Evolutionary conservation across 371 early-diverging fungal genomes (phyloP).

Genomic region (Mortierella sp.): DNA sequence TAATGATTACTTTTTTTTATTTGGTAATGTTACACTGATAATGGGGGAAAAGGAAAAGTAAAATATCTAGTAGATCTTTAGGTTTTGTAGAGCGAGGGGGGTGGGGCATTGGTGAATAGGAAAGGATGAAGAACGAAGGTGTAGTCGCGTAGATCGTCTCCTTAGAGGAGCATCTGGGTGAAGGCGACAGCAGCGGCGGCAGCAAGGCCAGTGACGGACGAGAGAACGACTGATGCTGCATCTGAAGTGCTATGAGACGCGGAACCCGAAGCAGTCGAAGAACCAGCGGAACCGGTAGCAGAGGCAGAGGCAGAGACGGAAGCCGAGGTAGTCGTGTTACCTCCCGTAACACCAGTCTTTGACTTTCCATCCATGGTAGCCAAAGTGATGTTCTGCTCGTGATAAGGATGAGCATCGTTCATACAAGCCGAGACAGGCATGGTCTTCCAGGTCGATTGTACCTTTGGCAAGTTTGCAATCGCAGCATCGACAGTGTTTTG

Average conservation of each 20-base stretch:
- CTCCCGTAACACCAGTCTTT: constrained; percentile 21
- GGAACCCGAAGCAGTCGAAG: not conserved
- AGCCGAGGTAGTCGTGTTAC: not conserved
- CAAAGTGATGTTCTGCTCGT: constrained; percentile 56
- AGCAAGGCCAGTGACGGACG: not conserved
- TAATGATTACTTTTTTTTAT: not conserved
- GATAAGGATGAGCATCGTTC: constrained; percentile 66
- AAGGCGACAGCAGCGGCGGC: constrained; percentile 13
- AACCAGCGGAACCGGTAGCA: not conserved
- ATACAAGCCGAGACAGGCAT: constrained; percentile 64
- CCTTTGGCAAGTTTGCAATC: constrained; percentile 67
- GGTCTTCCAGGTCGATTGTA: constrained; percentile 51
- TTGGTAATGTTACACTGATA: not conserved
- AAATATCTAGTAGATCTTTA: too few species aligned
- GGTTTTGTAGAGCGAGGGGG: too few species aligned
- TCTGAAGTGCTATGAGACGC: not conserved
- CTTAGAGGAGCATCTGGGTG: constrained; percentile 24
- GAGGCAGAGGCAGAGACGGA: not conserved
- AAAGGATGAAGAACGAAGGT: not conserved
- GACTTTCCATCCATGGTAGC: constrained; percentile 42
- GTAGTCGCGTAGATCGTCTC: not conserved
- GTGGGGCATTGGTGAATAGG: too few species aligned
- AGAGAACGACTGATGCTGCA: not conserved
- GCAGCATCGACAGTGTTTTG: constrained; percentile 69
- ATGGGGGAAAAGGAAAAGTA: too few species aligned